phyloP scores from a whole-genome alignment of 164 flowering plant species.

The Macadamia tetraphylla region DNA sequence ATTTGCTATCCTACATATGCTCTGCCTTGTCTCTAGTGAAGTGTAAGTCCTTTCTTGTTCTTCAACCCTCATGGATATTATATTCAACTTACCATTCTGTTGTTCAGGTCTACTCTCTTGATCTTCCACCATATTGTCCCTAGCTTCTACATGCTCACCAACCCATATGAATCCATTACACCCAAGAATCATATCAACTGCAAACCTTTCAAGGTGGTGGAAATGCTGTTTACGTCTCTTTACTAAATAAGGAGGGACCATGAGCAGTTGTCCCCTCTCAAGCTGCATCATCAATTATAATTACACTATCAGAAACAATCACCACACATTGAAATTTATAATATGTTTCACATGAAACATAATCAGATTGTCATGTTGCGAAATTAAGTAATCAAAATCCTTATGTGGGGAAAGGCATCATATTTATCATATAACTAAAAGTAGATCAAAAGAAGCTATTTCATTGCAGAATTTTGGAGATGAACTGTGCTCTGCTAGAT shows the following conservation, averaged over 20 bases:
- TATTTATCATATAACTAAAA: too few relatives aligned
- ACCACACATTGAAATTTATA: not conserved
- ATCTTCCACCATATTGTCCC: conserved; percentile 51
- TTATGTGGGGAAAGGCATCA: too few relatives aligned
- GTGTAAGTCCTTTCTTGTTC: conserved; percentile 47
- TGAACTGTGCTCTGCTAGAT: not conserved
- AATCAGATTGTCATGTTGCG: not conserved
- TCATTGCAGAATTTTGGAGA: not conserved
- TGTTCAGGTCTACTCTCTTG: conserved; percentile 33
- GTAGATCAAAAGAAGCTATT: not conserved
- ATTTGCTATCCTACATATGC: conserved; percentile 81
- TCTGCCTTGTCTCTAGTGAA: conserved; percentile 52
- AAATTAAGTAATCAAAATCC: too few relatives aligned
- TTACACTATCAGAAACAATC: not conserved
- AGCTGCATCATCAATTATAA: conserved; percentile 45
- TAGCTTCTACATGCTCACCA: conserved; percentile 71
- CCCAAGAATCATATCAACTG: conserved; percentile 78
- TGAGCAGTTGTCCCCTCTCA: conserved; percentile 76
- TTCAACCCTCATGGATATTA: conserved; percentile 18
- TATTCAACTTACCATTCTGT: conserved; percentile 15
- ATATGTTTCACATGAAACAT: too few relatives aligned
- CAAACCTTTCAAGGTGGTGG: conserved; percentile 69
- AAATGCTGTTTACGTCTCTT: conserved; percentile 89
- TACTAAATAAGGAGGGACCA: conserved; percentile 71
- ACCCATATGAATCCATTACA: conserved; percentile 91